Base-by-base conservation (phyloP, 1,284 basidiomycete genomes). In the Cutaneotrichosporon dermatis region DNA sequence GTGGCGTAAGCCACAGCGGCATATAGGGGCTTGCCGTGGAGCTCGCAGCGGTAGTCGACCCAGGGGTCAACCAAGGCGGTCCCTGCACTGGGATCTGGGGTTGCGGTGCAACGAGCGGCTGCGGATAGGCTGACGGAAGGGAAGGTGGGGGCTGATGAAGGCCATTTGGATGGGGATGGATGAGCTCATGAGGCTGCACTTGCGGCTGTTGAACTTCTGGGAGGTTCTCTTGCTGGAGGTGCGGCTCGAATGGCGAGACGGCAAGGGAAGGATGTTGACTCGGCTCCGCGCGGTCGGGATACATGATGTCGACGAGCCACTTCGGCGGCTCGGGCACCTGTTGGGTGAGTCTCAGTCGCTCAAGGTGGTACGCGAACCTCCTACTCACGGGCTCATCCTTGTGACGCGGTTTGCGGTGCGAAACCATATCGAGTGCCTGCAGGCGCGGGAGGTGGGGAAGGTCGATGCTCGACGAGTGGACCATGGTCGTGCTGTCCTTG, bases 301-400 rank as follows among this genome's bases (percentile, higher is more conserved):
- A 55, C 54, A 55, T 55, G 25, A 55, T 41, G 25, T 55, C 46
- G 7, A 48, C 15, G 2, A 55, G 45, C 54, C 54, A 55, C 12
- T 55, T 39, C 25, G 25, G 25, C 3, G 25, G 25, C 11, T 51
- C 50, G 2, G 50, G 50, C 50, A 33, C 16, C 5, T 16, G 15
- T 41, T 13, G 33, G 13, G 34, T 43, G 13, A 54, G 52, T 7
- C 4, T 5, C 2, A 16, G 4, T 25, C 25, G 25, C 25, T 25
- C 34, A n/a, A 12, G 4, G 3, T n/a, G 12, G 48, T 25, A 3
- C 25, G 25, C 25, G 25, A 25, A 25, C 25, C 25, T 25, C 25
- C 25, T 25, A 25, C 25, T 25, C 25, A 25, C 25, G 25, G 25
- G 25, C 25, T 25, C 25, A 25, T 25, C 13, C 5, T 33, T 15